Evolutionary conservation across 805 yeast genomes (phyloP).

Genomic region (Ogataea chonburiensis): DNA sequence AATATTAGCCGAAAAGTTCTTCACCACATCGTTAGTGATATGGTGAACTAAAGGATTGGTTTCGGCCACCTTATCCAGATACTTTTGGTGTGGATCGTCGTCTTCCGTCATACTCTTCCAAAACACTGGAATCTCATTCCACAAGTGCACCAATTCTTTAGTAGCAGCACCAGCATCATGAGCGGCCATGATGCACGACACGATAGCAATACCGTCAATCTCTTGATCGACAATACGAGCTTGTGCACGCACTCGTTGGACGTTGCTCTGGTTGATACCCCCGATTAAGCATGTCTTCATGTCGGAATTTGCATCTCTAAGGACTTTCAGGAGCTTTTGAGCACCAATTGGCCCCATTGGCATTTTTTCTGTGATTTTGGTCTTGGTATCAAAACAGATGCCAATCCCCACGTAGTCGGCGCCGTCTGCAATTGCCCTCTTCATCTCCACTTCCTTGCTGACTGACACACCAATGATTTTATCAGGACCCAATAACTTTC

Average conservation of each 20-base stretch:
- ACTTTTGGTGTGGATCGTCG: background rate
- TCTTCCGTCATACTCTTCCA: background rate
- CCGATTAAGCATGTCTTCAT: slow-evolving; percentile 77
- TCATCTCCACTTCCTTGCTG: slow-evolving; percentile 54
- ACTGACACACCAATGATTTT: slow-evolving; percentile 82
- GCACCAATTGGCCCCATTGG: slow-evolving; percentile 75
- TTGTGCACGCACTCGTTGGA: slow-evolving; percentile 54
- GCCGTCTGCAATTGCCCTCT: slow-evolving; percentile 45
- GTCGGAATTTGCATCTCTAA: slow-evolving; percentile 34
- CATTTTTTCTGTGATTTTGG: slow-evolving; percentile 55
- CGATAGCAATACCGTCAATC: slow-evolving; percentile 85
- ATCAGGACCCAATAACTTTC: slow-evolving; percentile 66
- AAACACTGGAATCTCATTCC: slow-evolving; percentile 34
- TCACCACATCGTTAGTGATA: slow-evolving; percentile 85
- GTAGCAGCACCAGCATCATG: slow-evolving; percentile 54
- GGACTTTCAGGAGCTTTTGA: slow-evolving; percentile 47
- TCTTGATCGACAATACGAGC: slow-evolving; percentile 43
- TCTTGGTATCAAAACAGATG: slow-evolving; percentile 68
- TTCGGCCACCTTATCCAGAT: slow-evolving; percentile 2
- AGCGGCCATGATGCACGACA: slow-evolving; percentile 77
- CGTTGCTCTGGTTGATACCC: slow-evolving; percentile 66
- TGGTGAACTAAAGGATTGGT: slow-evolving; percentile 73
- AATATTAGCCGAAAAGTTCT: slow-evolving; percentile 83
- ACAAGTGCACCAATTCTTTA: slow-evolving; percentile 31
- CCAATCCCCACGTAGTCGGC: slow-evolving; percentile 86